Conservation (phyloP, 805 yeast genomes). For the Suhomyces sp. region DNA sequence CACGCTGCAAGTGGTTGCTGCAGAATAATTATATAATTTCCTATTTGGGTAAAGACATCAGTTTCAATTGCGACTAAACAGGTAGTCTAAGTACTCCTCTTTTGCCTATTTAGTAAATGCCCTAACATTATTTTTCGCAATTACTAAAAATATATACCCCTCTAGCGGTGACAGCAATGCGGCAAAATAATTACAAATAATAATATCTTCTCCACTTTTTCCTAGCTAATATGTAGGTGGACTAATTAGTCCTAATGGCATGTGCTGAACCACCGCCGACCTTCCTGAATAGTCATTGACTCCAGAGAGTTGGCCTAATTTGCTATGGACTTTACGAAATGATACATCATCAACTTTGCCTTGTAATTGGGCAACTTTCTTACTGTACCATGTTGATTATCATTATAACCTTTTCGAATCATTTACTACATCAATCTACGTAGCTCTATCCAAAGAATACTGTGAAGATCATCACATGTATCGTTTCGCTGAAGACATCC, state of each 20-base stretch:
- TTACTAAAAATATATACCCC: neutral
- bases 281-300: slow-evolving; percentile 4
- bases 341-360: neutral
- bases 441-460: neutral
- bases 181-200: neutral
- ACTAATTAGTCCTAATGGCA: slow-evolving; percentile 5
- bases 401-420: neutral
- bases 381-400: neutral
- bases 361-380: neutral
- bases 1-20: slow-evolving; percentile 3
- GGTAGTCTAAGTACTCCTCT: slow-evolving; percentile 8
- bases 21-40: neutral
- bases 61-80: neutral
- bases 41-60: slow-evolving; percentile 1
- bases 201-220: slow-evolving; percentile 2
- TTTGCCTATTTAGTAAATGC: slow-evolving; percentile 10
- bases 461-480: neutral
- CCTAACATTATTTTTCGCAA: neutral
- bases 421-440: neutral
- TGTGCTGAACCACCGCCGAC: slow-evolving; percentile 2
- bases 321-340: neutral
- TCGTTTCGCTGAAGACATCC: neutral
- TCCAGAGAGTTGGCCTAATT: neutral
- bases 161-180: neutral
- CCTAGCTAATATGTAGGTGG: neutral